Conservation (phyloP, 1,284 basidiomycete genomes). For the Porodaedalea pini region DNA sequence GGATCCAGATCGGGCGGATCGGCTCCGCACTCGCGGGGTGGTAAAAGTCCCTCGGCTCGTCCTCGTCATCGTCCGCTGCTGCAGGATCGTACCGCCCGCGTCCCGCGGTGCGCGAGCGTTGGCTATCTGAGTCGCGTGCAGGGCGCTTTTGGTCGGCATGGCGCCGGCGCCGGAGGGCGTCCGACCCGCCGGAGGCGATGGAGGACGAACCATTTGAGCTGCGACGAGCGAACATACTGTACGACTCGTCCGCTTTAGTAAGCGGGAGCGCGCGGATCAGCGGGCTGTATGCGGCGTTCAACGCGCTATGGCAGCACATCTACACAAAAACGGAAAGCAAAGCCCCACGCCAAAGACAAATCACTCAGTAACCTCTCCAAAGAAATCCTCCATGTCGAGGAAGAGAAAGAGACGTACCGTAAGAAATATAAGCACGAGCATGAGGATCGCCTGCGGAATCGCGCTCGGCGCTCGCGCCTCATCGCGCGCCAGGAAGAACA, state of each 20-base stretch:
- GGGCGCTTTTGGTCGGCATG: conserved; percentile 1
- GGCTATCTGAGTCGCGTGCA: background rate
- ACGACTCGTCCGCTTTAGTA: conserved; percentile 56
- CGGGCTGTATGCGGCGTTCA: conserved; percentile 68
- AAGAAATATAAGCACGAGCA: conserved; percentile 78
- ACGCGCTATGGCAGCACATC: conserved; percentile 63
- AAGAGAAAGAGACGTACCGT: conserved; percentile 52
- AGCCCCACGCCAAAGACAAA: too few species aligned
- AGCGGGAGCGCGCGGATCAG: conserved; percentile 69
- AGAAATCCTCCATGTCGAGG: conserved; percentile 8
- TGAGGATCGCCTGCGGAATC: conserved; percentile 72
- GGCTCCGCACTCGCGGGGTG: conserved; percentile 77
- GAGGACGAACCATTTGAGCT: conserved; percentile 8
- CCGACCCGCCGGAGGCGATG: background rate
- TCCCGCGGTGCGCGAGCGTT: background rate
- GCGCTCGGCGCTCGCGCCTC: conserved; percentile 49
- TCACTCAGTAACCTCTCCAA: conserved; percentile 16
- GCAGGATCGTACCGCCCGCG: background rate
- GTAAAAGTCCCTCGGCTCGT: conserved; percentile 50
- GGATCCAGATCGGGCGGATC: conserved; percentile 80
- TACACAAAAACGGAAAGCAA: too few species aligned
- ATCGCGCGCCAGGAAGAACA: conserved; percentile 84
- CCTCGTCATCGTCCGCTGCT: conserved; percentile 24
- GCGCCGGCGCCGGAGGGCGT: background rate
- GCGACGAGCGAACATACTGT: conserved; percentile 15